phyloP scores from a whole-genome alignment of 2,329 filamentous ascomycete species.

The Xylaria sp. region DNA sequence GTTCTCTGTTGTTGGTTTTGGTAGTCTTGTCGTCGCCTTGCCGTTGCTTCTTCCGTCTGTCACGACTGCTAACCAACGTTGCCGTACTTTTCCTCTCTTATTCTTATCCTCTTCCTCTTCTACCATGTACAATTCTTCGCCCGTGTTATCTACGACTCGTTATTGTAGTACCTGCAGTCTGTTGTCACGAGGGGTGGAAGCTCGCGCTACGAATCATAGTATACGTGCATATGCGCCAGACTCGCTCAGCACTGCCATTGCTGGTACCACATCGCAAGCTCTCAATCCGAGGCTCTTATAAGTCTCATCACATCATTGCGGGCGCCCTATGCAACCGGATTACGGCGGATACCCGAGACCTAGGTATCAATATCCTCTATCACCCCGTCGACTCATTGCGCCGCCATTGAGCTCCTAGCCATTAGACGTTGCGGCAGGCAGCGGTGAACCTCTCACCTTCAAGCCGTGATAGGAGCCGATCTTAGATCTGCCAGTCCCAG shows the following conservation, averaged over 20 bases:
- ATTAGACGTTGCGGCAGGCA: slow-evolving; percentile 15
- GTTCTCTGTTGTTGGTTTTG: not conserved
- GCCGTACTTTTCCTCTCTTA: not conserved
- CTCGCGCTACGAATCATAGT: slow-evolving; percentile 27
- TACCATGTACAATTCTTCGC: slow-evolving; percentile 33
- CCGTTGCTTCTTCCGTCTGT: not conserved
- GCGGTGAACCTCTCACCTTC: slow-evolving; percentile 15
- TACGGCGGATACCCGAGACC: not conserved
- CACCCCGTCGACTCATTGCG: not conserved
- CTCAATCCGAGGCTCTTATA: slow-evolving; percentile 33
- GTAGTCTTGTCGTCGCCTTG: not conserved
- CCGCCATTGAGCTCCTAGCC: slow-evolving; percentile 2
- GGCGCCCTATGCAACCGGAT: not conserved
- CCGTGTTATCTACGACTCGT: slow-evolving; percentile 27
- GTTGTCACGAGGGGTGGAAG: slow-evolving; percentile 15
- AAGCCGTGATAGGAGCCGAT: not conserved
- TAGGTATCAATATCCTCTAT: not conserved
- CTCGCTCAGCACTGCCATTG: slow-evolving; percentile 33
- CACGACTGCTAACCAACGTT: slow-evolving; percentile 17
- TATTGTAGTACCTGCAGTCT: slow-evolving; percentile 19
- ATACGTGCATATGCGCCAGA: slow-evolving; percentile 39
- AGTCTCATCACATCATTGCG: slow-evolving; percentile 8
- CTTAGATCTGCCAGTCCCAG: slow-evolving; percentile 30
- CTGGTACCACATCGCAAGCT: slow-evolving; percentile 34
- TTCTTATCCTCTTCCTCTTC: not conserved